Base-by-base conservation (phyloP, 2,329 filamentous ascomycete species). In the Catunica adiposa region DNA sequence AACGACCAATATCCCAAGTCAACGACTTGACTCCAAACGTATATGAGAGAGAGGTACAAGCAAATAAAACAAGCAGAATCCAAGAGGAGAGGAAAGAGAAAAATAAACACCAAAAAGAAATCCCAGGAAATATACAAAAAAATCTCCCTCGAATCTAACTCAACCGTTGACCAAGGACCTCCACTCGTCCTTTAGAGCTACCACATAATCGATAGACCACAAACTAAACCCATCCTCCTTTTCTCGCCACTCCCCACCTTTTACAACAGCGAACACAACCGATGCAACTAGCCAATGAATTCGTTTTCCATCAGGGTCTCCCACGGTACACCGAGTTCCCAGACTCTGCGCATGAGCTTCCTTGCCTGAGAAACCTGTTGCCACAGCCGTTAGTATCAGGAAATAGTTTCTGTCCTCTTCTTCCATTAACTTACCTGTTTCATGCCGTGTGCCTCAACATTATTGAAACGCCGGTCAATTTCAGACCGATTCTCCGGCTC, bases 391-490 rank as follows among this genome's bases (percentile, higher is more conserved):
- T 52, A 44, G 61, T 62, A 57, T 63, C 58, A 22, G n/a, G n/a
- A 31, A 22, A 56, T 52, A 38, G 34, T 31, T 17, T 52, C 9
- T 50, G 20, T 23, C 29, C 34, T 11, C 8, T 23, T 20, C 38
- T 8, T 11, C 20, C 22, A 37, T 34, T 20, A 51, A 62, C 73
- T 66, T 62, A 84, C 84, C 72, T 90, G 85, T 59, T 79, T 83
- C 78, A 90, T 82, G 3, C 86, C 86, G 60, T 82, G 82, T 3
- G 75, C 78, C 68, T 90, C 85, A 1, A 87, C 77, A 17, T 75
- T 75, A 64, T 73, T 72, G 63, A 92, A 73, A 51, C 86, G 73
- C 61, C 79, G 76, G 62, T 86, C 69, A 38, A 90, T 78, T 62
- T 78, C 73, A 23, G 69, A 68, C 52, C 80, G 72, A 61, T 83